Evolutionary conservation across 345 rosid species (phyloP), one percentile per base, ranked within the genome.

Genomic region (Laguncularia racemosa): DNA sequence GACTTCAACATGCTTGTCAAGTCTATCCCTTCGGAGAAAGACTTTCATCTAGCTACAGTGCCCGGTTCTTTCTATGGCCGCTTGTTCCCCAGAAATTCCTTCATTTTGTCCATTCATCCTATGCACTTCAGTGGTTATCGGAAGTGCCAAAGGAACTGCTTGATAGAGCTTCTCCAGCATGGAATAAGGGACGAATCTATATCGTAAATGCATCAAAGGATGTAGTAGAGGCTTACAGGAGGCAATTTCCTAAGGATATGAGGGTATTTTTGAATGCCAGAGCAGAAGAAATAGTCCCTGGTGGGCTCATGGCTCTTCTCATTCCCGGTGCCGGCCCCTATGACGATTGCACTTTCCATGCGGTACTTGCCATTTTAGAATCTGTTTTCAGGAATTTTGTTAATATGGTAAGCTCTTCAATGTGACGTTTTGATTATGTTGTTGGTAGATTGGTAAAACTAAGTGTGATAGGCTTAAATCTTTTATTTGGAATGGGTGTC

Each of bases 1-100:
- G 81, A 76, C 56, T 81, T 78, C 69, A 78, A 81, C 64, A 60
- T 76, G 17, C 83, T 81, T 57, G 75, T 81, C 58, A 58, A 56
- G 43, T 60, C 56, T 63, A 76, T 67, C 52, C 76, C 78, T 17
- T 40, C 57, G 10, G 59, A 62, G 28, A 71, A 58, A 13, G 66
- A 59, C 19, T 72, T 59, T 53, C 44, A 56, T 46, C 73, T 56
- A n/a, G 63, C 65, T 23, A 69, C 55, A 16, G 77, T 69, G 16
- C 73, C 68, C 0, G 80, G 77, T 20, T 72, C 76, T 7, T 75
- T 78, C 50, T 63, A 75, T 43, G 66, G 75, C 16, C 51, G 61
- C 52, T 50, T 72, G 54, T 69, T 72, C 53, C 80, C 76, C 18
- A 61, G 55, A 53, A 59, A 62, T 16, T 62, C 67, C 61, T 72